Evolutionary conservation across 164 flowering plant species (phyloP).

Genomic region (Vitis rotundifolia): DNA sequence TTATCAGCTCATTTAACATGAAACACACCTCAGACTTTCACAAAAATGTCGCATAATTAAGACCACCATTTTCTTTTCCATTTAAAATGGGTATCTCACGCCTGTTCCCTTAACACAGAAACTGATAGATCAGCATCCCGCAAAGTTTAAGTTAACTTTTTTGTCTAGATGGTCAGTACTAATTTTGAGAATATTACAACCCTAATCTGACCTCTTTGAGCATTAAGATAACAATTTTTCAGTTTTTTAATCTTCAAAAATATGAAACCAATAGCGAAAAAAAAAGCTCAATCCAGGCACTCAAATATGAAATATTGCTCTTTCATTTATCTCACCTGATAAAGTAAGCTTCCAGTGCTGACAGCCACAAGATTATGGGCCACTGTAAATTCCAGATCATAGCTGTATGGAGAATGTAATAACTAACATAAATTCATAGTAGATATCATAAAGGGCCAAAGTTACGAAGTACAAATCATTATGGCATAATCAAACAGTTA

Average conservation of each 20-base stretch:
- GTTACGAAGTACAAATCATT: background rate
- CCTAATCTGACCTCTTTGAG: too few relatives aligned
- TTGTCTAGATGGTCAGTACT: too few relatives aligned
- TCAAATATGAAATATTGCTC: background rate
- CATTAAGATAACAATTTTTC: too few relatives aligned
- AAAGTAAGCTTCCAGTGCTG: constrained; percentile 80
- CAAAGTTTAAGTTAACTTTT: too few relatives aligned
- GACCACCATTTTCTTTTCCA: too few relatives aligned
- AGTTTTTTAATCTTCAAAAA: background rate
- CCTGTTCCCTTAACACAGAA: too few relatives aligned
- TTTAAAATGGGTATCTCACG: too few relatives aligned
- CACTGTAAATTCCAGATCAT: constrained; percentile 91
- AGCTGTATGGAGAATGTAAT: constrained; percentile 49
- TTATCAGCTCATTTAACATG: too few relatives aligned
- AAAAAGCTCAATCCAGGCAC: background rate
- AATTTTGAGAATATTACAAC: too few relatives aligned
- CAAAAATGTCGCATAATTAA: too few relatives aligned
- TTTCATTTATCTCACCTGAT: constrained; percentile 61
- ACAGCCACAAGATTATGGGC: constrained; percentile 83
- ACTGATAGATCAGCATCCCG: too few relatives aligned
- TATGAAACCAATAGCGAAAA: background rate
- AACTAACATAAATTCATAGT: background rate
- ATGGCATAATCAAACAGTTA: background rate
- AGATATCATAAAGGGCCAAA: background rate
- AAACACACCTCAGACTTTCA: too few relatives aligned